A percentile compares a stretch with the other conserved stretches of the same genome.
Evolutionary conservation across 306 rosid genomes (phyloP).

Genomic region (Quercus dentata): DNA sequence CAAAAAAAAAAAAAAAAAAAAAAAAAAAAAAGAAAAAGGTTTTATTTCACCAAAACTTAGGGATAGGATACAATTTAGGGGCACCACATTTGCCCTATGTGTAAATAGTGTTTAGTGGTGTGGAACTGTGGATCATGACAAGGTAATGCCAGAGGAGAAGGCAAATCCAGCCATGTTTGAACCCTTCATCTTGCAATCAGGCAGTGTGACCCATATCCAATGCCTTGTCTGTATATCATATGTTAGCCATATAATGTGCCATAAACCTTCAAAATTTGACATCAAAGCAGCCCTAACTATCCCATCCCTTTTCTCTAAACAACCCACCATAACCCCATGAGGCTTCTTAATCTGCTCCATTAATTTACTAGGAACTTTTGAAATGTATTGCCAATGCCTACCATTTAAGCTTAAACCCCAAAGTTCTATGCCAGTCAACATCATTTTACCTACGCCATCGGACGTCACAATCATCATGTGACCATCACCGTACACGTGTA

Average conservation of each 20-base stretch:
- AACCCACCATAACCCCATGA: slow-evolving; percentile 64
- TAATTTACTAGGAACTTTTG: slow-evolving; percentile 21
- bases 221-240: slow-evolving; percentile 23
- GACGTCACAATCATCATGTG: slow-evolving; percentile 57
- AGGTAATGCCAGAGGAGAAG: slow-evolving; percentile 53
- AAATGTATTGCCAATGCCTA: slow-evolving; percentile 39
- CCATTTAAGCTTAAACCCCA: slow-evolving; percentile 46
- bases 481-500: slow-evolving; percentile 70
- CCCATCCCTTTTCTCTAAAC: slow-evolving; percentile 52
- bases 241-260: slow-evolving; percentile 53
- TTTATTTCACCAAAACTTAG: no score
- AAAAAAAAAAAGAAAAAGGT: no score
- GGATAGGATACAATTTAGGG: no score
- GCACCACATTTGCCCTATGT: no score
- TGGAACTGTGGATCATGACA: slow-evolving; percentile 18
- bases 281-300: slow-evolving; percentile 39
- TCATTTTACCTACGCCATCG: slow-evolving; percentile 22
- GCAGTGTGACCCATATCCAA: slow-evolving; percentile 50
- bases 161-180: slow-evolving; percentile 63
- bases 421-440: slow-evolving; percentile 45
- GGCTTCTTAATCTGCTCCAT: slow-evolving; percentile 40
- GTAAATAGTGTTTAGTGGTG: no score
- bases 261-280: slow-evolving; percentile 49
- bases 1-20: no score
- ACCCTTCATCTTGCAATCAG: slow-evolving; percentile 62